A percentile compares a stretch with the other conserved stretches of the same genome.
Conservation (phyloP, 83 land plant genomes). For the Diphasiastrum complanatum region DNA sequence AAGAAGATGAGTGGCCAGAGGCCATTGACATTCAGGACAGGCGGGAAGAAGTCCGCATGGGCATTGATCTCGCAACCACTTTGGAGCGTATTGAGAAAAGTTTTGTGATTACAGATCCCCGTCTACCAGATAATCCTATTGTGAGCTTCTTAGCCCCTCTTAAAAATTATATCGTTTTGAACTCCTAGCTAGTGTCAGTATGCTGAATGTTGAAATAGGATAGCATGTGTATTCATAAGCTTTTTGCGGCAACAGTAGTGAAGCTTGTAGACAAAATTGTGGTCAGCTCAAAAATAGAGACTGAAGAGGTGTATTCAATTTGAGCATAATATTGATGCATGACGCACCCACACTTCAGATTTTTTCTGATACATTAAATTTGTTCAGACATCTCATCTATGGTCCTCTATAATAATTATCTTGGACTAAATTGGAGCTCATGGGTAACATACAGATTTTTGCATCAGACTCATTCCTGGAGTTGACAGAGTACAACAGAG, state of each 20-base stretch:
- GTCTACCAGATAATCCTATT: conserved; percentile 95
- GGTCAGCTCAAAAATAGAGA: too few species aligned
- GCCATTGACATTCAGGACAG: conserved; percentile 65
- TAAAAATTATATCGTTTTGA: not conserved
- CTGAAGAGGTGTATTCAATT: too few species aligned
- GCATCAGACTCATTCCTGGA: conserved; percentile 97
- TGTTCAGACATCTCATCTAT: too few species aligned
- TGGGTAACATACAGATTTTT: conserved; percentile 66
- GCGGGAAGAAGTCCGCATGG: conserved; percentile 69
- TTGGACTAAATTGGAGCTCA: not conserved
- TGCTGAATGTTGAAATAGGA: too few species aligned
- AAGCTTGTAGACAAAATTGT: too few species aligned
- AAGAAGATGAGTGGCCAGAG: conserved; percentile 50
- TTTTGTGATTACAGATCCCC: conserved; percentile 94
- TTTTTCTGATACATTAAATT: too few species aligned
- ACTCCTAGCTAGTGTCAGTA: not conserved
- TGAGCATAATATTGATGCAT: too few species aligned
- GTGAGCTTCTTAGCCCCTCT: conserved; percentile 33
- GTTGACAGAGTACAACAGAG: conserved; percentile 88
- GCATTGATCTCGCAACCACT: conserved; percentile 92
- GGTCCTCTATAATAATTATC: not conserved
- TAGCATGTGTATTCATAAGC: too few species aligned
- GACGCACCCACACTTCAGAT: too few species aligned
- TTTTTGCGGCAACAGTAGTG: too few species aligned
- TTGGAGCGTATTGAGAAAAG: conserved; percentile 95